Conservation (phyloP, 139 green algal genomes). For the Dunaliella primolecta region DNA sequence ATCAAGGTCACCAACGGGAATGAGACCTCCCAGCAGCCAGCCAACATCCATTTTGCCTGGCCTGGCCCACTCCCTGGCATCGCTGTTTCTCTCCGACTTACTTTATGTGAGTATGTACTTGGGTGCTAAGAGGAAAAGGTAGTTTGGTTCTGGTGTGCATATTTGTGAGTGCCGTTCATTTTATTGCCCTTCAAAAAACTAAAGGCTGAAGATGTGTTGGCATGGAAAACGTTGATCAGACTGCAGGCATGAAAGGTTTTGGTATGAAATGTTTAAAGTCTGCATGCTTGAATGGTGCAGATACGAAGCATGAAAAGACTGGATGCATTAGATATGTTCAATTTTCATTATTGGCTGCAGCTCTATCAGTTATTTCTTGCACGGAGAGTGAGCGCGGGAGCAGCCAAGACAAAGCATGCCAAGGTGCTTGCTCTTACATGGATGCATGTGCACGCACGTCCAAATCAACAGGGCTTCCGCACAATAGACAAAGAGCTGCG, state of each 20-base stretch:
- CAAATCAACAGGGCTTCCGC: slow-evolving; percentile 23
- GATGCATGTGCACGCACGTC: neutral
- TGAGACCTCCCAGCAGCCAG: neutral
- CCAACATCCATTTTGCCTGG: neutral
- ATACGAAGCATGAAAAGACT: too few species aligned
- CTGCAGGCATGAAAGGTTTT: neutral
- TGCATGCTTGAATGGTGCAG: too few species aligned
- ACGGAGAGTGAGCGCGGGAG: too few species aligned
- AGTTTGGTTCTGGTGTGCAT: neutral
- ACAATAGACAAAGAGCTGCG: slow-evolving; percentile 46
- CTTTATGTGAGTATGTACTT: neutral
- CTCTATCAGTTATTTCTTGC: too few species aligned
- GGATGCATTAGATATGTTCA: too few species aligned
- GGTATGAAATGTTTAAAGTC: too few species aligned
- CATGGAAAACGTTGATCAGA: neutral
- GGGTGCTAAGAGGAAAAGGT: neutral
- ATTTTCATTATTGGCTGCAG: too few species aligned
- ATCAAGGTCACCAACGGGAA: neutral
- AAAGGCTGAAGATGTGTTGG: neutral
- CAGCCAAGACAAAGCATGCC: too few species aligned
- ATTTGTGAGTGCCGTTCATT: neutral
- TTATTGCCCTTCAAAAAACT: neutral
- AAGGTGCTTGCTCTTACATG: neutral
- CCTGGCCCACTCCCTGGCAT: neutral
- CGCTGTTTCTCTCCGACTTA: neutral